Base-by-base conservation (phyloP, 805 yeast genomes). In the Saturnispora dispora region DNA sequence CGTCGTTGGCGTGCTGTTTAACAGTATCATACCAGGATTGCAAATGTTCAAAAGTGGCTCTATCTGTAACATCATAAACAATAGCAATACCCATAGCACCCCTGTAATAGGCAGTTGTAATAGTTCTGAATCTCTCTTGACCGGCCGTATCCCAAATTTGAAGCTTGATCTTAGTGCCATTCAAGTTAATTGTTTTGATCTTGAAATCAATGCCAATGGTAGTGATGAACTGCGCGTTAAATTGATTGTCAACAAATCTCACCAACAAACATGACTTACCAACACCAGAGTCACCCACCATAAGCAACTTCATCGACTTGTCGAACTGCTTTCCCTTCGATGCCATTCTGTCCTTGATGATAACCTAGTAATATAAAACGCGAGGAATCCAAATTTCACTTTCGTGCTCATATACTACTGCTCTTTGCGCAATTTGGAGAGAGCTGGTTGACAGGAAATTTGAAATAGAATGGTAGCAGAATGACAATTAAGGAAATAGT, bases 61-160 rank as follows among this genome's bases (percentile, higher is more conserved):
- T 91, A 64, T 86, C 93, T 18, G 89, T 82, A 46, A 85, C 91
- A 66, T 86, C 95, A 65, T 85, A 86, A 36, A 86, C 89, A 62
- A 86, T 76, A 47, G 85, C 82, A 61, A 86, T 85, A 56, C 95
- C 95, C 82, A 84, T 83, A 52, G 95, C 93, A 52, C 95, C 95
- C 68, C 95, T 80, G 70, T 86, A 86, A 69, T 86, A 86, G 1
- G 95, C 91, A n/a, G 93, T 85, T 46, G 93, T 90, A 71, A 89
- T 89, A 41, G 96, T 88, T 71, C 96, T 80, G 73, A 89, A 89
- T 63, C 96, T 77, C 68, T 89, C 96, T 71, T 89, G 96, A n/a
- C 96, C 96, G 1, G 96, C 96, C 40, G 96, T 89, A 67, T 89
- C 96, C 96, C 96, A 85, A 43, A 91, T 86, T 69, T 93, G 99